phyloP scores from a whole-genome alignment of 2,329 filamentous ascomycete genomes.

The Cladobotryum mycophilum region DNA sequence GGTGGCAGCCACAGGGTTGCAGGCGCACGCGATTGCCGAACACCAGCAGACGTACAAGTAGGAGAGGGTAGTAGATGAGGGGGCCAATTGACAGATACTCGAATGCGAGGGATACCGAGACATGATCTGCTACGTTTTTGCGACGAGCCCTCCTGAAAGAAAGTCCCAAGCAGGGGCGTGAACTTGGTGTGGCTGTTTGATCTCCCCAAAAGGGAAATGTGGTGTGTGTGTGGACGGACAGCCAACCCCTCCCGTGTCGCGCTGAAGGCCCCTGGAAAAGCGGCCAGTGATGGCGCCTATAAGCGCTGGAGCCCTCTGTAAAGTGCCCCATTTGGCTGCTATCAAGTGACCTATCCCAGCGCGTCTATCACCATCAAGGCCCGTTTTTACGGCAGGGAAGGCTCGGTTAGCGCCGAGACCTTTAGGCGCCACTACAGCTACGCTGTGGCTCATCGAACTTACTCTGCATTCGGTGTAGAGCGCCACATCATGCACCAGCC shows the following conservation, averaged over 20 bases:
- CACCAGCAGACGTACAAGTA: conserved; percentile 9
- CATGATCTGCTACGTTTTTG: conserved; percentile 31
- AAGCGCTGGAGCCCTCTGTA: background rate
- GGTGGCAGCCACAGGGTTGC: conserved; percentile 8
- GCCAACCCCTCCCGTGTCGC: background rate
- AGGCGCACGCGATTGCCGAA: conserved; percentile 3
- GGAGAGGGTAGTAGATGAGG: conserved; percentile 2
- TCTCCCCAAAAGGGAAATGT: conserved; percentile 11
- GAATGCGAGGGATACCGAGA: conserved; percentile 25
- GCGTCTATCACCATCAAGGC: background rate
- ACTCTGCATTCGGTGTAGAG: no score
- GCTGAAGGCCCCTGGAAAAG: background rate
- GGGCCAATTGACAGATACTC: conserved; percentile 9
- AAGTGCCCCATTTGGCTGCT: background rate
- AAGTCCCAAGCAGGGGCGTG: conserved; percentile 5
- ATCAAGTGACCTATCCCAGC: background rate
- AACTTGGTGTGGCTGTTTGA: conserved; percentile 5
- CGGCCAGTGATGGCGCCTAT: background rate
- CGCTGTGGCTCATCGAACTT: background rate
- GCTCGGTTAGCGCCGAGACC: background rate
- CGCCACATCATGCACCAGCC: conserved; percentile 13
- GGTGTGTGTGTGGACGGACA: conserved; percentile 7
- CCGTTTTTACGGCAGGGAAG: background rate
- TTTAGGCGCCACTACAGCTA: background rate
- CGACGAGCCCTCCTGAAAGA: conserved; percentile 5